Base-by-base conservation (phyloP, 148 eudicot genomes). In the Chenopodium album region DNA sequence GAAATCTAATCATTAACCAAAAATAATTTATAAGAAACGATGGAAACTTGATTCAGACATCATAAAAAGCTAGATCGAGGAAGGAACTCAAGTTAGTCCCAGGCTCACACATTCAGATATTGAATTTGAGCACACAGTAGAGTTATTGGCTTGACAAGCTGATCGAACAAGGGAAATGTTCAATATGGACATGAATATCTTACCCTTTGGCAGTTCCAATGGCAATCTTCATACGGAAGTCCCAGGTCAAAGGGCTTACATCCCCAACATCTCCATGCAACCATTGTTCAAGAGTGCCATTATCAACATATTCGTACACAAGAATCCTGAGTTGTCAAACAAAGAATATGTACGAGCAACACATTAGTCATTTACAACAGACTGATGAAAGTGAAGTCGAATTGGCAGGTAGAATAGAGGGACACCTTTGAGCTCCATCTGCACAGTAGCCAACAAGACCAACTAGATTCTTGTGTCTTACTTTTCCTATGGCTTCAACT, bases 401-500 rank as follows among this genome's bases (percentile, higher is more conserved):
- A 47, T 23, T 37, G n/a, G 60, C 11, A 48, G n/a, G 76, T 50
- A 13, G n/a, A 62, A 52, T 52, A 69, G 52, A 44, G 71, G 47
- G 32, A 78, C 89, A 95, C 99, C 98, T 92, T 81, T 85, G 91
- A 72, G 90, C 83, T 44, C 99, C 99, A 67, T 95, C 98, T 80
- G 94, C 97, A 75, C 99, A 95, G 85, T 90, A 95, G 50, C 99
- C 99, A 71, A 91, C 54, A 47, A 95, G 89, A 84, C 99, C 93
- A 70, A 94, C 99, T 59, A 95, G 88, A 86, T 95, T 92, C 87
- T 95, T 95, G 78, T 95, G 99, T 84, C 93, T 89, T 52, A 93
- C 99, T 89, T 92, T 92, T 29, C 99, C 99, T 83, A 95, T 95
- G 74, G 98, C 99, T 88, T 95, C 99, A 56, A 95, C 99, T 88